Base-by-base conservation (phyloP, 768 basidiomycete species). In the Boletus subcaerulescens region DNA sequence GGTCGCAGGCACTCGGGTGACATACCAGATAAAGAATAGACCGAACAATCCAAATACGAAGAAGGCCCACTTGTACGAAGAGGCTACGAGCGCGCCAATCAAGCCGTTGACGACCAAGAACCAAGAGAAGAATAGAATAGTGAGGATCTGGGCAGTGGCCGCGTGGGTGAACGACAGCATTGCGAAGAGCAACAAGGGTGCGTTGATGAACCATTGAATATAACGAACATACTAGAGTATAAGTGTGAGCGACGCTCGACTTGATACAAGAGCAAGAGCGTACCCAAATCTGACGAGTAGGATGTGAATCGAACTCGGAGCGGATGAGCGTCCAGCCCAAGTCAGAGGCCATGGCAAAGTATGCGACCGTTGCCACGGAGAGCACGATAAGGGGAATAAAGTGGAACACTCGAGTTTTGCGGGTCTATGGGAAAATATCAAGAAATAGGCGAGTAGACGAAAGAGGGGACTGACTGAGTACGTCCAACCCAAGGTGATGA, bases 161-260 rank as follows among this genome's bases (percentile, higher is more conserved):
- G 82, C 64, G 15, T 73, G 77, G 26, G 81, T 79, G 8, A 76
- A 69, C 48, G 80, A 68, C 15, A 81, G 63, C 36, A 84, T 60
- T 29, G 70, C 63, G 43, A 83, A 73, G 5, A 85, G 69, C 13
- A 83, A 63, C 11, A 79, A 59, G 1, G 84, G 83, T 7, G 80
- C 79, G 45, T 77, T 81, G 73, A 82, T 79, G 53, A 79, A 76
- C 80, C 79, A 81, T 52, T 79, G 79, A 61, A 82, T 80, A 57
- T 81, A 83, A 38, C 79, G 73, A 1, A 76, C 80, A 59, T 71
- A 84, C 77, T 78, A n/a, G 5, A 35, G 18, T n/a, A 12, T 7
- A 4, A 12, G 2, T 49, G 36, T 49, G 57, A 35, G 38, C 10
- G 4, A 13, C 6, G 9, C 15, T 18, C 12, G 5, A 17, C 3